Base-by-base conservation (phyloP, 805 yeast genomes). In the Trichomonascus vanleenenianus region DNA sequence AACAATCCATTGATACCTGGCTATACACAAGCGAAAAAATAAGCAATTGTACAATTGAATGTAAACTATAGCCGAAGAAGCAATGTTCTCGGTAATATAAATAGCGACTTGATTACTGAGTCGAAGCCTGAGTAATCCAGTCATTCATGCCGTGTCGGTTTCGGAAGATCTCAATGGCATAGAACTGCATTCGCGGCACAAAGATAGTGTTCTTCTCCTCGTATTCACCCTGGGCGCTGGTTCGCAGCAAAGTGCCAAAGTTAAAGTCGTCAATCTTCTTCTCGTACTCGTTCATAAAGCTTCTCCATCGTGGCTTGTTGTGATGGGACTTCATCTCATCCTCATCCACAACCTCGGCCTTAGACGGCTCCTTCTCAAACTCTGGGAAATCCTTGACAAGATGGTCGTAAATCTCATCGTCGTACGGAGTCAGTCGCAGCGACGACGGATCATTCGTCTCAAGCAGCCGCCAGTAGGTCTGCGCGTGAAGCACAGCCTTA, bases 401-500 rank as follows among this genome's bases (percentile, higher is more conserved):
- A 38, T 67, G 65, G 34, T 59, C 63, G 51, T 61, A 62, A 43
- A 70, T 59, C 43, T 64, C 70, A 44, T 69, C 68, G 50, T 70
- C 74, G 7, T 19, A 35, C 34, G 20, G 20, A 25, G 68, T 59
- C 34, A 65, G 71, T 61, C 79, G 83, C 52, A 91, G 72, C 55
- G 75, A 77, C 37, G 93, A 76, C n/a, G 95, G 97, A 50, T 83
- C 80, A 46, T 88, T 69, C 55, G 78, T 78, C 47, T 75, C 75
- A 45, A 93, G 67, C 48, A 93, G 65, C 40, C 74, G 73, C 96
- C 96, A 93, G 75, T 91, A 93, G 1, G 96, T 82, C 61, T 87
- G 95, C 48, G 95, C 93, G 64, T 93, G 97, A 65, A 78, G 81
- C 14, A 93, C 98, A 3, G 97, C 98, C 67, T 84, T 86, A 49